phyloP scores from a whole-genome alignment of 78 protist species.

The Dictyostelium citrinum region DNA sequence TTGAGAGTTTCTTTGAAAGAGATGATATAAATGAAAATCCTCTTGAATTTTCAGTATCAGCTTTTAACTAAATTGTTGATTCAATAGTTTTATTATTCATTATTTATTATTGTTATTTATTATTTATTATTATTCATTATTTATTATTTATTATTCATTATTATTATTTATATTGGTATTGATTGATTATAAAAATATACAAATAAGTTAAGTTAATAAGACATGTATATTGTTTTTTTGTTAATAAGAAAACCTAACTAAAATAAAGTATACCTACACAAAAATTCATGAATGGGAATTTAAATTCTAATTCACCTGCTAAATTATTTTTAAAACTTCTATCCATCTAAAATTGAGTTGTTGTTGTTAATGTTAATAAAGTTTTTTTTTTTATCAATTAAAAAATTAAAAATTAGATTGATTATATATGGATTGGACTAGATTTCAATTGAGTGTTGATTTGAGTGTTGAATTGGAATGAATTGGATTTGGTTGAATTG shows the following conservation, averaged over 20 bases:
- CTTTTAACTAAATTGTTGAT: background rate
- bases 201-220: no score
- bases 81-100: background rate
- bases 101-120: background rate
- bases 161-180: no score
- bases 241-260: no score
- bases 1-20: background rate
- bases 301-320: background rate
- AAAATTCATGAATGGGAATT: background rate
- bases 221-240: no score
- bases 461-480: no score
- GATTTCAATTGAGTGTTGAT: background rate
- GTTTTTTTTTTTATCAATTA: background rate
- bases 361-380: background rate
- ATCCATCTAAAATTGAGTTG: conserved; percentile 9
- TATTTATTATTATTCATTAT: background rate
- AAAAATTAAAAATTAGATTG: no score
- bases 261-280: background rate
- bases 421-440: background rate
- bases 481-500: background rate
- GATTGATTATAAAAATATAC: no score
- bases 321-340: background rate
- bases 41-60: background rate
- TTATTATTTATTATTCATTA: no score
- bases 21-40: background rate